Conservation (phyloP, 2,329 filamentous ascomycete genomes). For the Colletotrichum viniferum region DNA sequence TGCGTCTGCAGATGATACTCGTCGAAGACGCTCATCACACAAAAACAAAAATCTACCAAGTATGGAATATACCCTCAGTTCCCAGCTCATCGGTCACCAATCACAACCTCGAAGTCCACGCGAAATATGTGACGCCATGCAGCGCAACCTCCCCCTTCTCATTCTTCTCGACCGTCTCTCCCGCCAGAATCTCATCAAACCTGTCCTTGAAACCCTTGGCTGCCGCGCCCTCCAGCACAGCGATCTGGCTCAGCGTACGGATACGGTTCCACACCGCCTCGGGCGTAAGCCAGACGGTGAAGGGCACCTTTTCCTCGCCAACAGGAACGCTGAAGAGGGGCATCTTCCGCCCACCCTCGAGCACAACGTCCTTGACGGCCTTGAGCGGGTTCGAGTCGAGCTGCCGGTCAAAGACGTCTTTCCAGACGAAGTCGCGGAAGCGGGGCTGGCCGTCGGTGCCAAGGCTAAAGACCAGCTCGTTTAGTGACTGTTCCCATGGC, state of each 20-base stretch:
- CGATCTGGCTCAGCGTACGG: slow-evolving; percentile 71
- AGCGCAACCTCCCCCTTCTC: slow-evolving; percentile 65
- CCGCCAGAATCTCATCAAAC: slow-evolving; percentile 59
- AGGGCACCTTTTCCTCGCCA: slow-evolving; percentile 58
- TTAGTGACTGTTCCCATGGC: slow-evolving; percentile 65
- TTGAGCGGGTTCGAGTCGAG: slow-evolving; percentile 56
- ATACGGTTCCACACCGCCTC: slow-evolving; percentile 69
- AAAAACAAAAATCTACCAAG: neutral
- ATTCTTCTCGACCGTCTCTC: slow-evolving; percentile 60
- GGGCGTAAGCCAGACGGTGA: slow-evolving; percentile 61
- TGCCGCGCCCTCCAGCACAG: slow-evolving; percentile 57
- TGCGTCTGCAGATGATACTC: neutral
- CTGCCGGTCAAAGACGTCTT: slow-evolving; percentile 66
- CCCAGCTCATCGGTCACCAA: neutral
- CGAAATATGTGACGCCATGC: slow-evolving; percentile 67
- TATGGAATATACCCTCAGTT: slow-evolving; percentile 19
- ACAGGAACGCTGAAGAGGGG: slow-evolving; percentile 66
- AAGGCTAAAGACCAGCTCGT: slow-evolving; percentile 59
- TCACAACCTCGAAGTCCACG: slow-evolving; percentile 61
- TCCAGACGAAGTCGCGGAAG: slow-evolving; percentile 70
- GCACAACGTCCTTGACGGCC: slow-evolving; percentile 47
- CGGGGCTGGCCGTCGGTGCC: slow-evolving; percentile 62
- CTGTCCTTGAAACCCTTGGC: slow-evolving; percentile 51
- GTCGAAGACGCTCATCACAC: neutral
- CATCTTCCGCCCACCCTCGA: slow-evolving; percentile 31